Base-by-base conservation (phyloP, 1,139 yeast species). In the Taiozyma sp. region DNA sequence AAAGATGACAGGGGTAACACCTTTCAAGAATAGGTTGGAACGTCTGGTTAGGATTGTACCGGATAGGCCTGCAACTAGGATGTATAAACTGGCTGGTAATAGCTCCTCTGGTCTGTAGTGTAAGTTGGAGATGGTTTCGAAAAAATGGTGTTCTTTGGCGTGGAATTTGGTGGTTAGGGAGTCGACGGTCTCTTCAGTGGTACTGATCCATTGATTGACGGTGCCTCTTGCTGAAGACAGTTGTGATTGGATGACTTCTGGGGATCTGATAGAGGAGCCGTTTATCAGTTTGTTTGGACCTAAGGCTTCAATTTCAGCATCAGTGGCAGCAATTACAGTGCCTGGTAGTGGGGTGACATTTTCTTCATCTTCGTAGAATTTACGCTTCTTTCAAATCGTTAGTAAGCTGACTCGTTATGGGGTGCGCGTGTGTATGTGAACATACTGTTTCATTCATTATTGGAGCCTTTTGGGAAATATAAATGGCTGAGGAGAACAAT, bases 31-130 rank as follows among this genome's bases (percentile, higher is more conserved):
- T 14, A 86, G 54, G 46, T 83, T 80, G 55, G 89, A 78, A 62
- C 84, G 84, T 64, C 96, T 89, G 4, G 96, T 82, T 48, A 87
- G 66, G 47, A 93, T 83, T 30, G 89, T 80, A 49, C 97, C 98
- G 5, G 95, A 74, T 61, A 92, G 77, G 3, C 84, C 77, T n/a
- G 92, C 93, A 43, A 91, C 81, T 13, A 81, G 64, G 29, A 89
- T 75, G 64, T 88, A 91, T 29, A 89, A 71, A 6, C 85, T 71
- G 54, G 89, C 90, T 12, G 97, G 96, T 46, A 87, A 73, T 49
- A 92, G 70, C 54, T 83, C 88, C 68, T 91, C 98, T 48, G 79
- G 73, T 57, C 78, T 83, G 59, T 82, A 80, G 67, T 87, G 93
- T 58, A 93, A 75, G 23, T 75, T 75, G 30, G 93, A 79, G 19